Evolutionary conservation across 2,329 filamentous ascomycete species (phyloP), one percentile per base, ranked within the genome.

Genomic region (Xylariaceae sp.): DNA sequence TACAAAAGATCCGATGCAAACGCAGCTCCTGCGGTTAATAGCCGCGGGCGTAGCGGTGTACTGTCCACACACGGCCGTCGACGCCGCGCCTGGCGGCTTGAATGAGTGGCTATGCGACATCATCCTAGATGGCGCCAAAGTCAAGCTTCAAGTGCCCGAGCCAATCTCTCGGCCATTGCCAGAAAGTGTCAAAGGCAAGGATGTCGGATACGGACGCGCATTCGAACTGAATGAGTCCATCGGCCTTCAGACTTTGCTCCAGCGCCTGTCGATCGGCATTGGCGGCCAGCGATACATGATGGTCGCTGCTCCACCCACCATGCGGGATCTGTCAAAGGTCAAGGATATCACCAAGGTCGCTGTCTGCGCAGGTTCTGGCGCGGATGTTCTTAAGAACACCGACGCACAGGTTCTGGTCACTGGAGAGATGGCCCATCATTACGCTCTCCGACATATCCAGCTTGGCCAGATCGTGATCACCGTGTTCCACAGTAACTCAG

Each of bases 51-150:
- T 99, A 62, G 95, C 90, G 57, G 90, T 99, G 49, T 99, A 97
- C 75, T 90, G 87, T 57, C 94, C 94, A 0, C 94, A 99, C 71
- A 99, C 94, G 0, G 92, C 94, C 12, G 83, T 97, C 39, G 94
- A 99, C 69, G 90, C 90, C 36, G 89, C 89, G 1, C 82, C 84
- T 1, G 82, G 85, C 15, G 94, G 94, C 4, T 81, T 99, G 59
- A 95, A 91, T 64, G 89, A 95, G 67, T 99, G 92, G 92, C 83
- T 99, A 10, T 90, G 89, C 52, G 87, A 95, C 63, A 85, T 95
- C 43, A 82, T 96, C 17, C 84, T 85, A 2, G 84, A 82, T 10
- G 59, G 60, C 18, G 57, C 61, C 36, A 40, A 55, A 52, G 55
- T 59, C n/a, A 66, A 65, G 32, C 59, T 64, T 42, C 71, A 72